Percentiles rank a stretch among this genome's conserved stretches.
phyloP scores from a whole-genome alignment of 2,329 filamentous ascomycete genomes.

The Sporothrix schenckii region DNA sequence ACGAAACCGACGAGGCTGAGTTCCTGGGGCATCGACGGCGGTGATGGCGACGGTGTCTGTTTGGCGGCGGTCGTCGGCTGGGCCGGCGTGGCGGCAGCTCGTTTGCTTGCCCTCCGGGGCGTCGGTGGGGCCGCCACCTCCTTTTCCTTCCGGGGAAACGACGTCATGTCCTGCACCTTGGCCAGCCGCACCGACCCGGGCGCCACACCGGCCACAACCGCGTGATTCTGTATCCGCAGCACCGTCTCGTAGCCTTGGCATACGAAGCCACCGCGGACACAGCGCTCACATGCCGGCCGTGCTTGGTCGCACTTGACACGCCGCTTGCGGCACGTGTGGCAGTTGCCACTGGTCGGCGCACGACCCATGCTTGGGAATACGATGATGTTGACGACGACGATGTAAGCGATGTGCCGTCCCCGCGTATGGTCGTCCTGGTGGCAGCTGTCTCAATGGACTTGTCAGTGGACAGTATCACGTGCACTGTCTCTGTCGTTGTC shows the following conservation, averaged over 20 bases:
- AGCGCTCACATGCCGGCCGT: conserved; percentile 38
- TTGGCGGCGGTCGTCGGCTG: neutral
- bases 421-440: no score
- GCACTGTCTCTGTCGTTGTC: no score
- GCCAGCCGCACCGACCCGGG: conserved; percentile 38
- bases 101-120: neutral
- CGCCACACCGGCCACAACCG: conserved; percentile 37
- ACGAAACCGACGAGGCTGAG: conserved; percentile 38
- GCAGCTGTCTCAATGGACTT: no score
- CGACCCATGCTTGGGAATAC: conserved; percentile 36
- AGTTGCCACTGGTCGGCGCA: conserved; percentile 40
- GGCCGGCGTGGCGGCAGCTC: neutral
- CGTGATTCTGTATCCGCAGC: conserved; percentile 40
- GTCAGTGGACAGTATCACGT: no score
- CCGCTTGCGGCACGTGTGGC: conserved; percentile 40
- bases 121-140: neutral
- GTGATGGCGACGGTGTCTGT: neutral
- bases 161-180: conserved; percentile 37
- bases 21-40: conserved; percentile 26
- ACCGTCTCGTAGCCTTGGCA: conserved; percentile 40
- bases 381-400: neutral
- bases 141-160: conserved; percentile 31
- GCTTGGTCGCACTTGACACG: conserved; percentile 41
- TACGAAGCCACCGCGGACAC: conserved; percentile 37
- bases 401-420: no score